Evolutionary conservation across 2,329 filamentous ascomycete species (phyloP), one percentile per base, ranked within the genome.

Genomic region (Tolypocladium paradoxum): DNA sequence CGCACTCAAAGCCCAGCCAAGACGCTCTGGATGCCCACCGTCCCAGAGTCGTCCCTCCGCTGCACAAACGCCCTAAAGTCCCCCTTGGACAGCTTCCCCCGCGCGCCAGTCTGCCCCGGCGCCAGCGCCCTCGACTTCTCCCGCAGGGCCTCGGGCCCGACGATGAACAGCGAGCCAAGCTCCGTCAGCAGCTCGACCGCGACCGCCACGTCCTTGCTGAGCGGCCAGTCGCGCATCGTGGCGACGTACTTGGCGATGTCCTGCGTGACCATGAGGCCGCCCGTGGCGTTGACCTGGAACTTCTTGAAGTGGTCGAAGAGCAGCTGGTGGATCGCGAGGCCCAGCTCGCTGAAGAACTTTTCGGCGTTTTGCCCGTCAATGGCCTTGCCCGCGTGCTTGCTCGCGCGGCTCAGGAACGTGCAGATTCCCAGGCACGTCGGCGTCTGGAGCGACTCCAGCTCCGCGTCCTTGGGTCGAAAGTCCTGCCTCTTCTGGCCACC

Each of bases 161-260:
- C 89, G 58, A 99, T 95, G 67, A 99, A 99, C 51, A 99, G 73
- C 64, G 91, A 96, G 12, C 91, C 92, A 54, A 99, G 90, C 74
- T 99, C 93, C 29, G 90, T 85, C 55, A 99, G 72, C 47, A 96
- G 81, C 72, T 99, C 92, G 59, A 96, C 81, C 52, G 82, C 81
- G 27, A 78, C 77, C 60, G 81, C 79, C 49, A 84, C 82, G 40
- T 87, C 82, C 61, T 84, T 84, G 51, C 80, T 77, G 40, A 91
- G 75, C 31, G 87, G 81, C 90, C 90, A 97, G 35, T 84, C 84
- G 57, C 88, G 84, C 58, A 99, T 77, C 12, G 95, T 82, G 56
- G 91, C 86, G 9, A 88, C 87, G 68, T 99, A 99, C 65, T 90
- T 90, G 36, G 90, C 89, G 68, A 97, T 91, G 66, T 99, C 93